Evolutionary conservation across 1,284 basidiomycete genomes (phyloP).

Genomic region (Fomitiporia mediterranea): DNA sequence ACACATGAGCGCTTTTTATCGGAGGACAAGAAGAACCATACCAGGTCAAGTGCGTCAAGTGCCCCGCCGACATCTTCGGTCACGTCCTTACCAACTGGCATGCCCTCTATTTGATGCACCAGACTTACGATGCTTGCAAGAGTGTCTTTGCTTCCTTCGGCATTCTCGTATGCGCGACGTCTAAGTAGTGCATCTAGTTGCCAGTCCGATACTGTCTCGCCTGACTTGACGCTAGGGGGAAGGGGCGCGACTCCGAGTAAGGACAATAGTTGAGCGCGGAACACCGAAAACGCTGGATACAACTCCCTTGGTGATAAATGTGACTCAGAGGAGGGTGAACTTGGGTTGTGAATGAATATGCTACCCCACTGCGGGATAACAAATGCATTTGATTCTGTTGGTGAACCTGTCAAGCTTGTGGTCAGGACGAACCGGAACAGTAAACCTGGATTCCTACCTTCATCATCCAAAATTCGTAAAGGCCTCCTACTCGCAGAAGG

Average conservation of each 20-base stretch:
- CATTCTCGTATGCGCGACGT: constrained; percentile 68
- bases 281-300: constrained; percentile 59
- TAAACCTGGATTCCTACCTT: constrained; percentile 38
- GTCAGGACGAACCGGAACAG: neutral
- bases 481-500: constrained; percentile 71
- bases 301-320: constrained; percentile 45
- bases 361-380: constrained; percentile 95
- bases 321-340: constrained; percentile 22
- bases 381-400: constrained; percentile 62
- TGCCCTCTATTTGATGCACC: constrained; percentile 80
- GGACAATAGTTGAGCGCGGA: constrained; percentile 68
- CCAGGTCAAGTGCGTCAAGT: constrained; percentile 66
- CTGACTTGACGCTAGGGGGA: constrained; percentile 35
- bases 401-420: constrained; percentile 32
- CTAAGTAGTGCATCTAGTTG: constrained; percentile 77
- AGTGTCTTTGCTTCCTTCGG: constrained; percentile 64
- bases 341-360: constrained; percentile 76
- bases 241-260: constrained; percentile 75
- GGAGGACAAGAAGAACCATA: constrained; percentile 31
- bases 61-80: constrained; percentile 66
- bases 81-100: constrained; percentile 82
- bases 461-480: constrained; percentile 57
- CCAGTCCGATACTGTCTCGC: constrained; percentile 54
- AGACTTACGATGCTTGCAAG: constrained; percentile 77
- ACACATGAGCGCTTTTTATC: too few species aligned